Conservation (phyloP, 352 stramenopile species). For the Phytophthora tubulina region DNA sequence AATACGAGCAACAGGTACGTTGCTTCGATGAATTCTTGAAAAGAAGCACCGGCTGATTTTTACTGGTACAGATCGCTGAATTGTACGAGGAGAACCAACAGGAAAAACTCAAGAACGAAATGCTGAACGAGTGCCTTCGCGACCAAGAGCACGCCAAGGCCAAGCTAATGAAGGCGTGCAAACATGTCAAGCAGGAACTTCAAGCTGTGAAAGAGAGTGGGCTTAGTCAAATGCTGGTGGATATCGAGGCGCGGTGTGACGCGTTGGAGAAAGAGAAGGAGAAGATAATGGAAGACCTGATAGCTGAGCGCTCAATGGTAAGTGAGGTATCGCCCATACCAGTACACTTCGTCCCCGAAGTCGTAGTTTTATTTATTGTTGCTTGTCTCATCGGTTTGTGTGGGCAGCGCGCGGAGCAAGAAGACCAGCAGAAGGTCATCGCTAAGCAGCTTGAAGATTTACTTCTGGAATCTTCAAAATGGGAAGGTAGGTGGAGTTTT, state of each 20-base stretch:
- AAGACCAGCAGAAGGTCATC: slow-evolving; percentile 20
- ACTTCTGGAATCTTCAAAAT: slow-evolving; percentile 30
- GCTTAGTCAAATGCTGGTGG: slow-evolving; percentile 68
- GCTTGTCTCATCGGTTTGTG: too few species aligned
- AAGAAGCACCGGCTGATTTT: neutral
- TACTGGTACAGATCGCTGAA: slow-evolving; percentile 52
- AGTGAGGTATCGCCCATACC: neutral
- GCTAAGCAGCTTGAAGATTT: slow-evolving; percentile 40
- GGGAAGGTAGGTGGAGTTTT: slow-evolving; percentile 36
- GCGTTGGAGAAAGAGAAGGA: slow-evolving; percentile 61
- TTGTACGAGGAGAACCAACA: slow-evolving; percentile 78
- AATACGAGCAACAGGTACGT: slow-evolving; percentile 76
- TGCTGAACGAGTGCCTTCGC: slow-evolving; percentile 69
- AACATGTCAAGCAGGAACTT: slow-evolving; percentile 67
- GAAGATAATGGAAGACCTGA: slow-evolving; percentile 47
- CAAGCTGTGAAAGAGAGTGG: slow-evolving; percentile 71
- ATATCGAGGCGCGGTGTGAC: slow-evolving; percentile 69
- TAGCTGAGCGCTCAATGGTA: slow-evolving; percentile 52
- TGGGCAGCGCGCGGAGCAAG: slow-evolving; percentile 33
- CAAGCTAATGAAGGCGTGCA: slow-evolving; percentile 82
- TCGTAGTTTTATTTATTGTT: too few species aligned
- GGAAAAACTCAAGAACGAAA: slow-evolving; percentile 76
- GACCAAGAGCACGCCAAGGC: slow-evolving; percentile 76
- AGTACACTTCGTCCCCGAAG: too few species aligned
- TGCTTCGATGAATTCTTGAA: neutral